Percentiles rank a stretch among this genome's conserved stretches.
phyloP scores from a whole-genome alignment of 108 stramenopile genomes.

The Pseudonitzschia pungens region DNA sequence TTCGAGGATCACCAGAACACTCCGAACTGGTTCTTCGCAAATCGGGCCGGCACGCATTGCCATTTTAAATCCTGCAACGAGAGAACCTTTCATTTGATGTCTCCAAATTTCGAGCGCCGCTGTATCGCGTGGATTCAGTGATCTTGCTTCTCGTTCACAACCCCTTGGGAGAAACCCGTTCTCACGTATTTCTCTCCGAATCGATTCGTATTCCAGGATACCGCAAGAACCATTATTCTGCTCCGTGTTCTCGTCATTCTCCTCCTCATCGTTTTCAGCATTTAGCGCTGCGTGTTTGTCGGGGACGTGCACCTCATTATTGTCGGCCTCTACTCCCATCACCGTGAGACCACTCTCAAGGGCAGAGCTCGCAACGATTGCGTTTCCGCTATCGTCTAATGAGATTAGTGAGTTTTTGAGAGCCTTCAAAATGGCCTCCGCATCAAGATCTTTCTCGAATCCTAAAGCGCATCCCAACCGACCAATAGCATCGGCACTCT shows the following conservation, averaged over 20 bases:
- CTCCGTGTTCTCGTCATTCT: conserved; percentile 24
- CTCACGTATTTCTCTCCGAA: conserved; percentile 20
- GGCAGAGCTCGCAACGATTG: conserved; percentile 36
- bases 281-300: conserved; percentile 13
- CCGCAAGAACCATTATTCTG: conserved; percentile 7
- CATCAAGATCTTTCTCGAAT: conserved; percentile 35
- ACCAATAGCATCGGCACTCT: conserved; percentile 48
- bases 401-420: conserved; percentile 38
- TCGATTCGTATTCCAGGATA: conserved; percentile 19
- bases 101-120: conserved; percentile 66
- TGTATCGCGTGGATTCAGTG: conserved; percentile 29
- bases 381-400: conserved; percentile 51
- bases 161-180: conserved; percentile 14
- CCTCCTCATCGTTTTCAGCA: conserved; percentile 11
- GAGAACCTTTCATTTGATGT: conserved; percentile 70
- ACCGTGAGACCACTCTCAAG: conserved; percentile 37
- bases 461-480: conserved; percentile 62
- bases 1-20: conserved; percentile 79
- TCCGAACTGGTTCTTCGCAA: conserved; percentile 86
- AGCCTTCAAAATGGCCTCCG: conserved; percentile 38
- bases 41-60: conserved; percentile 80
- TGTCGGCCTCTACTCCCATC: conserved; percentile 26
- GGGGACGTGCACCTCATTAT: conserved; percentile 43
- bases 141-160: conserved; percentile 5
- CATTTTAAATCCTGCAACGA: conserved; percentile 81